Conservation (phyloP, 306 rosid species). For the Inga oerstediana region DNA sequence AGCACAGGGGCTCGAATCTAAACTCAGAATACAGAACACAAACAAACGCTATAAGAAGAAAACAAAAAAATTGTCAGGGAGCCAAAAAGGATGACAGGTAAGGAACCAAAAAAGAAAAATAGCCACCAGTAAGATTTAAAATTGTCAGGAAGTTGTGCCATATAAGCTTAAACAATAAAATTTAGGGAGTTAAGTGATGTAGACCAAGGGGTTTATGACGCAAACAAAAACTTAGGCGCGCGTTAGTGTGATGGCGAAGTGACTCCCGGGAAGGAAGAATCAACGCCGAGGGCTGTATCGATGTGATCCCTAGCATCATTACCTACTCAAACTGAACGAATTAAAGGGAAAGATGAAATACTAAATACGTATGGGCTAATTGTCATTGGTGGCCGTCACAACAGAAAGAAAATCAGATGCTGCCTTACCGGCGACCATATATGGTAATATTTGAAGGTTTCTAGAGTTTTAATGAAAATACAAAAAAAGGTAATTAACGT, state of each 20-base stretch:
- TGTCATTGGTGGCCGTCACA: neutral
- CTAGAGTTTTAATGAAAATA: neutral
- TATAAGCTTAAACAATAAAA: neutral
- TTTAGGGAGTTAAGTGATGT: neutral
- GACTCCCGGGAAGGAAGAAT: constrained; percentile 17
- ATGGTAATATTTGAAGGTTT: neutral
- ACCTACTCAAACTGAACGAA: constrained; percentile 13
- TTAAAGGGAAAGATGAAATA: neutral
- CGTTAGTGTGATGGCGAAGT: constrained; percentile 22
- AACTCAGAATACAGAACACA: neutral
- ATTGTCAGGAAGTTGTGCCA: neutral
- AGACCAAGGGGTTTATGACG: neutral
- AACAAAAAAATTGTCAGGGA: neutral
- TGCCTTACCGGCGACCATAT: neutral
- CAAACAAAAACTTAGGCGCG: constrained; percentile 20
- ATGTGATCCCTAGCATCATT: constrained; percentile 27
- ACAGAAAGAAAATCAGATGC: neutral
- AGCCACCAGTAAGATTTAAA: neutral
- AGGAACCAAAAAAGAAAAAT: neutral
- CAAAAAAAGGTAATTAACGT: neutral
- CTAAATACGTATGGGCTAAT: neutral
- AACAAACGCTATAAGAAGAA: neutral
- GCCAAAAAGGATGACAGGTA: neutral
- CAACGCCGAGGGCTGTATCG: constrained; percentile 8
- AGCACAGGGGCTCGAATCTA: neutral